phyloP scores from a whole-genome alignment of 2,329 filamentous ascomycete genomes.

The Acrocalymma vagum region DNA sequence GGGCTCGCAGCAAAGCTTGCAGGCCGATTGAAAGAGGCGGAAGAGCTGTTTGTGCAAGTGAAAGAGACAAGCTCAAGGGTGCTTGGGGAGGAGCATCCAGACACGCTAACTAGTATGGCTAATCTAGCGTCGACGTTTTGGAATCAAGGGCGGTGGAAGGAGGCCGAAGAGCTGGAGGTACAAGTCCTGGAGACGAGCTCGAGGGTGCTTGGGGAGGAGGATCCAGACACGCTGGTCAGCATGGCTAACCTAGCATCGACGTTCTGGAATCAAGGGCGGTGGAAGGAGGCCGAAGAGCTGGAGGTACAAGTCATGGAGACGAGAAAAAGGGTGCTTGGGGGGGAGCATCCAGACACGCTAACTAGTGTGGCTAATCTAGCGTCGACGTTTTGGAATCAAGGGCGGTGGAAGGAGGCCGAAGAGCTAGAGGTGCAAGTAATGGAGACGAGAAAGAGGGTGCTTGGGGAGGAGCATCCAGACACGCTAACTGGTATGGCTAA shows the following conservation, averaged over 20 bases:
- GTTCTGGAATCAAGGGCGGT: not conserved
- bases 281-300: too few species aligned
- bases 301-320: too few species aligned
- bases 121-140: not conserved
- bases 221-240: constrained; percentile 12
- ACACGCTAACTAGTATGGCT: not conserved
- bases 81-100: constrained; percentile 9
- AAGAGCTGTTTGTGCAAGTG: constrained; percentile 7
- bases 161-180: constrained; percentile 5
- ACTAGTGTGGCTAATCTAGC: too few species aligned
- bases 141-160: constrained; percentile 6
- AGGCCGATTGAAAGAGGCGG: constrained; percentile 13
- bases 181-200: constrained; percentile 2
- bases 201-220: constrained; percentile 5
- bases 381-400: too few species aligned
- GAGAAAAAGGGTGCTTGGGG: too few species aligned
- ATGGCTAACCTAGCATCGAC: constrained; percentile 2
- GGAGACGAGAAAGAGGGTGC: too few species aligned
- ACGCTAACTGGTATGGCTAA: too few species aligned
- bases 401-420: too few species aligned
- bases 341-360: too few species aligned
- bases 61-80: constrained; percentile 14
- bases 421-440: too few species aligned
- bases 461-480: too few species aligned
- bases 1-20: constrained; percentile 5